phyloP scores from a whole-genome alignment of 129 eudicot genomes.

The Flaveria linearis region DNA sequence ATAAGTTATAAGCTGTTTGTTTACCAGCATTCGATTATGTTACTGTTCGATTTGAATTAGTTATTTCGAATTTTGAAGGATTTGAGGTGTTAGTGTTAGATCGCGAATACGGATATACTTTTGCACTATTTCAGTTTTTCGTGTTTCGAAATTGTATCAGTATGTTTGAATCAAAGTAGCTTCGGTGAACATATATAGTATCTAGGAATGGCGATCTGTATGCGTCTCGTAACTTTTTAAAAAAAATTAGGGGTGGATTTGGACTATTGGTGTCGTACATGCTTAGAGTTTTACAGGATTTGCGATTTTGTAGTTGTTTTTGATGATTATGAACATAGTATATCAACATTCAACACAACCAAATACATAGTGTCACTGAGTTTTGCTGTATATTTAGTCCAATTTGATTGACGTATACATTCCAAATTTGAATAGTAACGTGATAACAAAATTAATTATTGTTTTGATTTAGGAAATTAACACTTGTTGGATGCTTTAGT shows the following conservation, averaged over 20 bases:
- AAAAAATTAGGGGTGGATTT: background rate
- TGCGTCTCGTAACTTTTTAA: background rate
- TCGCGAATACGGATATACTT: slow-evolving; percentile 18
- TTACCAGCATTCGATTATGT: background rate
- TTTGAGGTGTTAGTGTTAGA: slow-evolving; percentile 10
- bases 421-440: background rate
- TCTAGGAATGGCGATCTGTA: slow-evolving; percentile 1
- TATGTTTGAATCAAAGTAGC: background rate
- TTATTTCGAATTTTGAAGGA: slow-evolving; percentile 9
- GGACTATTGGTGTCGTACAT: background rate
- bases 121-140: slow-evolving; percentile 5
- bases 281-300: slow-evolving; percentile 1
- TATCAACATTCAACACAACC: background rate
- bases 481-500: background rate
- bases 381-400: background rate
- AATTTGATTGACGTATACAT: background rate
- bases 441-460: background rate
- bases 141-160: slow-evolving; percentile 7
- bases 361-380: background rate
- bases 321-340: background rate
- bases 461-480: background rate
- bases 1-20: slow-evolving; percentile 1
- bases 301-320: slow-evolving; percentile 14
- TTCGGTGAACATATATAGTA: background rate
- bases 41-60: slow-evolving; percentile 17